These are phyloP conservation scores for Nidula microcarpa DNA, from an alignment of 768 basidiomycete species.

Conservation along the genomic window DNA sequence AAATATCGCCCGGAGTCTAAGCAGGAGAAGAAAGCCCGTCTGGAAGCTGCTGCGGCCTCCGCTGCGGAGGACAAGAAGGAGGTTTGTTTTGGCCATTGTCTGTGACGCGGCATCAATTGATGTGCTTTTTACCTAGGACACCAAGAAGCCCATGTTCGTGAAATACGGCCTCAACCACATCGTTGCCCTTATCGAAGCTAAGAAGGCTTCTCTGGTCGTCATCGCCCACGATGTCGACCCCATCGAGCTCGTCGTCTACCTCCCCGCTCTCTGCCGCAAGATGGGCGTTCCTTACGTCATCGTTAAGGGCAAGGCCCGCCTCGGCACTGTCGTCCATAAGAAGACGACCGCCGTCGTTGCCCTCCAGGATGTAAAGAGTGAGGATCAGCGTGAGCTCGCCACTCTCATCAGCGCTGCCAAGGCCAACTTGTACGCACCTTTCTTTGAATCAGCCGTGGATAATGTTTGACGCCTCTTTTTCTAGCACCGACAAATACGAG, in stretches of 20 bases:
- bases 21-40: conserved; percentile 96
- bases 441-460: not conserved
- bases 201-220: conserved; percentile 94
- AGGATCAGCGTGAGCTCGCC: conserved; percentile 90
- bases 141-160: conserved; percentile 93
- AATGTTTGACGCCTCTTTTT: conserved; percentile 4
- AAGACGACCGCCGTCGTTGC: conserved; percentile 93
- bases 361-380: conserved; percentile 90
- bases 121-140: conserved; percentile 40
- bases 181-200: conserved; percentile 93
- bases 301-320: conserved; percentile 96
- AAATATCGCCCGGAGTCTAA: conserved; percentile 95
- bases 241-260: conserved; percentile 97
- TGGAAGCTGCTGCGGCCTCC: conserved; percentile 72
- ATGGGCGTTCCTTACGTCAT: conserved; percentile 99
- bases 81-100: conserved; percentile 17
- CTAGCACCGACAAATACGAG: conserved; percentile 88
- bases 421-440: conserved; percentile 85
- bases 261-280: conserved; percentile 97
- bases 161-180: conserved; percentile 98
- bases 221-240: conserved; percentile 99
- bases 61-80: conserved; percentile 78
- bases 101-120: conserved; percentile 17
- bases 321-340: conserved; percentile 98
- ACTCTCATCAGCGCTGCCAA: conserved; percentile 92